Base-by-base conservation (phyloP, 2,329 filamentous ascomycete genomes). In the Thielaviopsis populi region DNA sequence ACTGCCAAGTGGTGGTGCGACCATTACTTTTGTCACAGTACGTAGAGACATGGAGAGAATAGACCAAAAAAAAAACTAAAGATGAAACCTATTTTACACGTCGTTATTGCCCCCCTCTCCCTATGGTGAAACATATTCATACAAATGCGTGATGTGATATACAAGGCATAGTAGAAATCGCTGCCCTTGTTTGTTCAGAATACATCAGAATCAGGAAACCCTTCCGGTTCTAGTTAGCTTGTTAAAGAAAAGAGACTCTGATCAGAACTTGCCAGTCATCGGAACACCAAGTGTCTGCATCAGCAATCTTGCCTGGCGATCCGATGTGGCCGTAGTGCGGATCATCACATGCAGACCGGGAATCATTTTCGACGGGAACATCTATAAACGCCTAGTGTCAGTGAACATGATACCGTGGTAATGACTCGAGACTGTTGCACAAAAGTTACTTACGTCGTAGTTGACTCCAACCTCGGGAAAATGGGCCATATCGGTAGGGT, bases 391-490 rank as follows among this genome's bases (percentile, higher is more conserved):
- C 1, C 10, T 56, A 70, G 66, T 71, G 66, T 71, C 62, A 17
- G 42, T 42, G 13, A 27, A 8, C 40, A 8, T 13, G 17, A 8
- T 15, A 22, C 24, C 8, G 11, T 24, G 11, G 15, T 24, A 54
- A 11, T 37, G 37, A 19, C 27, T 63, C 30, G 42, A 58, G 24
- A 8, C 8, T 19, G 27, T 24, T 15, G 43, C n/a, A 17, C 10
- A 56, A 37, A 19, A 30, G 41, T n/a, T 63, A 81, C 88, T 81
- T 76, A 95, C 90, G 75, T 95, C 89, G 72, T 94, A 96, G 77
- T 96, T 96, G 70, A 90, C 84, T 75, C 96, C 91, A 56, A 99
- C 83, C 77, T 99, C 94, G 0, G 94, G 94, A 76, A 97, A 99
- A 68, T 89, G 78, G 61, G 87, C 84, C 70, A 96, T 84, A 69